Evolutionary conservation across 2,329 filamentous ascomycete genomes (phyloP), one percentile per base, ranked within the genome.

Genomic region (Phialemoniopsis sp.): DNA sequence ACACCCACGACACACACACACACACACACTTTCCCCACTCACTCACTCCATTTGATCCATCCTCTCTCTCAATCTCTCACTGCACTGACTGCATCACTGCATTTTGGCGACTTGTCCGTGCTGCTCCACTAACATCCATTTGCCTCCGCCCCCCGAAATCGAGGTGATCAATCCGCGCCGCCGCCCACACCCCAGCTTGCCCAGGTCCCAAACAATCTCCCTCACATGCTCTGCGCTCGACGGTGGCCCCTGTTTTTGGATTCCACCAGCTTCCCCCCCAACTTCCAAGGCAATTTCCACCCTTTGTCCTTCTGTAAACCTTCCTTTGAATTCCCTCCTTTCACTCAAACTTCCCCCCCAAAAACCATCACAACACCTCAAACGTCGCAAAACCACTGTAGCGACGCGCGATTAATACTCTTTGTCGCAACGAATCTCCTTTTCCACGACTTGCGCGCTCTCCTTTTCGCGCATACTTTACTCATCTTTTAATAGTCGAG

Each of bases 401-500:
- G 21, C 21, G 21, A 26, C 21, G 21, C 21, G 21, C 21, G 21
- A 26, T 26, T 26, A 26, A 26, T 26, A n/a, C 21, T 26, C 21
- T 26, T 26, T 26, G 21, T 26, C 21, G 21, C 21, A 26, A 26
- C 21, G 21, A 26, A 26, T 26, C 21, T 26, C 10, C 21, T 26
- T 26, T 26, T 26, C 21, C 21, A 26, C 21, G 21, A 26, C 21
- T 26, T 26, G 21, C 21, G 30, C 28, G 32, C 29, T 19, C 34
- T 36, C 28, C 21, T 42, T 36, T 26, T 37, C 34, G 12, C 39
- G 16, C 36, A 35, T 49, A 34, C 39, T 34, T 42, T 41, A 38
- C 37, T 40, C 43, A 43, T 36, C 33, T 48, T 49, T 49, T 48
- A 37, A 36, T 43, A 41, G 46, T 46, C 55, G 59, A 63, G 58